These are phyloP conservation scores for Hygrophila difformis DNA, from an alignment of 257 asterid genomes.

Conservation along the genomic window DNA sequence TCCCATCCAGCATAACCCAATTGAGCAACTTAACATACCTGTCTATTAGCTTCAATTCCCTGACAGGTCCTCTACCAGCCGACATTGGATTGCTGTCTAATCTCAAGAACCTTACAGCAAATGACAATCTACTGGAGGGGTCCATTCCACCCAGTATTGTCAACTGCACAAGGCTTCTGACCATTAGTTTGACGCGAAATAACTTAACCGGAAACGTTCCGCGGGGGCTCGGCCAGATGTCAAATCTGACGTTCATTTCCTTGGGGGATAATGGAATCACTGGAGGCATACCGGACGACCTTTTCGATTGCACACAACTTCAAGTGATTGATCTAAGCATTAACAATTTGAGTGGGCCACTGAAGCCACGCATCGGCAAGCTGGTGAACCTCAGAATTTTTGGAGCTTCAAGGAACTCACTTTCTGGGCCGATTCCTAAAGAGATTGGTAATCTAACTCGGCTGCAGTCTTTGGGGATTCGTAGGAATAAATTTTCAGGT, in stretches of 20 bases:
- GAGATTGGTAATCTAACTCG: conserved; percentile 52
- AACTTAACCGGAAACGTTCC: conserved; percentile 47
- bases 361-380: conserved; percentile 38
- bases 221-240: conserved; percentile 31
- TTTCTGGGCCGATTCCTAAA: conserved; percentile 50
- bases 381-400: conserved; percentile 37
- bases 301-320: conserved; percentile 50
- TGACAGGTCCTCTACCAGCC: conserved; percentile 45
- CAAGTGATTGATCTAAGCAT: conserved; percentile 28
- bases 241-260: conserved; percentile 40
- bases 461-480: conserved; percentile 37
- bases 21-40: conserved; percentile 52
- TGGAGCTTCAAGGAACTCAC: conserved; percentile 21
- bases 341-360: conserved; percentile 36
- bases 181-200: conserved; percentile 25
- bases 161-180: conserved; percentile 53
- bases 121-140: conserved; percentile 40
- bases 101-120: conserved; percentile 48
- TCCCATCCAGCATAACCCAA: conserved; percentile 49
- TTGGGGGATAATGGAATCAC: conserved; percentile 38
- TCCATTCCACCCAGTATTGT: conserved; percentile 49
- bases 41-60: conserved; percentile 50
- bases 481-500: conserved; percentile 49
- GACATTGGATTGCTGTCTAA: conserved; percentile 39
- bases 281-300: conserved; percentile 55